phyloP scores from a whole-genome alignment of 495 filamentous ascomycete genomes.

The Aspergillus leporis region DNA sequence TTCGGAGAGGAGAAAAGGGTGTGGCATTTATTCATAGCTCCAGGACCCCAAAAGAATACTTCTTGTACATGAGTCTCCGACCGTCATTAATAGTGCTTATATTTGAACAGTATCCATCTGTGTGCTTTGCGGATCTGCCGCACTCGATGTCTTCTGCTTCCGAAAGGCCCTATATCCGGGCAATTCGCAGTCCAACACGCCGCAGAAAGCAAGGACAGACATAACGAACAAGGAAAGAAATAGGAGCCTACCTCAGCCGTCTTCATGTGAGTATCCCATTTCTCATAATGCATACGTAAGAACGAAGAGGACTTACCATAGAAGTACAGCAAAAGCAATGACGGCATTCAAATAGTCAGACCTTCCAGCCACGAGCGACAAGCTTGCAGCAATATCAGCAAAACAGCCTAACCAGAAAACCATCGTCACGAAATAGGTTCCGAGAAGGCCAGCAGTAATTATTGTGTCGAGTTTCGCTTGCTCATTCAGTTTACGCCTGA shows the following conservation, averaged over 20 bases:
- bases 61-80: background rate
- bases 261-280: background rate
- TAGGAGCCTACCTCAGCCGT: background rate
- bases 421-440: background rate
- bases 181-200: background rate
- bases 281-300: background rate
- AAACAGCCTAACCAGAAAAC: background rate
- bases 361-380: background rate
- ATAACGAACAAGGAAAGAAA: background rate
- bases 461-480: background rate
- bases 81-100: background rate
- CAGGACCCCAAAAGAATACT: too few relatives aligned
- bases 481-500: background rate
- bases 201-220: background rate
- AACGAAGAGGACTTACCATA: background rate
- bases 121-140: background rate
- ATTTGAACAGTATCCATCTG: background rate
- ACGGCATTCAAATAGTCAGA: background rate
- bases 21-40: too few relatives aligned
- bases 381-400: background rate
- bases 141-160: background rate
- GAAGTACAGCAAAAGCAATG: background rate
- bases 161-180: background rate
- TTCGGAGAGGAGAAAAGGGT: too few relatives aligned
- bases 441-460: background rate